Evolutionary conservation across 2,329 filamentous ascomycete genomes (phyloP).

Genomic region (Scedosporium apiospermum): DNA sequence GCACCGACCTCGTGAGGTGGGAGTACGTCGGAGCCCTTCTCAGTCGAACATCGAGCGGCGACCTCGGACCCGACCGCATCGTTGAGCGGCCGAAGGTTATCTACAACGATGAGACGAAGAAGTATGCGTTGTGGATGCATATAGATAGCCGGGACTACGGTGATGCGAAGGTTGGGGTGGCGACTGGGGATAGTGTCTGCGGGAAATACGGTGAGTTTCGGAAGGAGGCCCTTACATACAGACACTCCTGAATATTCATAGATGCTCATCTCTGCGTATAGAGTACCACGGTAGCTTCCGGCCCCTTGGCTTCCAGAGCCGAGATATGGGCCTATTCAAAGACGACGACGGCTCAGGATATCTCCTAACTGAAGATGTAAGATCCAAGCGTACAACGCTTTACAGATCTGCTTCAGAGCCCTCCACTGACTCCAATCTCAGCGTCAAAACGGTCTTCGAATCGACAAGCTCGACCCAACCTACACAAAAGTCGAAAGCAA

Average conservation of each 20-base stretch:
- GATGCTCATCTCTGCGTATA: neutral
- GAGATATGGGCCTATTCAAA: slow-evolving; percentile 52
- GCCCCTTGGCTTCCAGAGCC: slow-evolving; percentile 26
- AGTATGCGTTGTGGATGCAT: slow-evolving; percentile 63
- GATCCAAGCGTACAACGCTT: slow-evolving; percentile 9
- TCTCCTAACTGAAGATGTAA: slow-evolving; percentile 52
- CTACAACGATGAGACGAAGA: slow-evolving; percentile 52
- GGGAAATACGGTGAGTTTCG: slow-evolving; percentile 38
- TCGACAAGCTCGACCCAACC: slow-evolving; percentile 45
- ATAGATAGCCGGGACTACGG: slow-evolving; percentile 53
- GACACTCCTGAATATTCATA: too few species aligned
- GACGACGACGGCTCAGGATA: slow-evolving; percentile 53
- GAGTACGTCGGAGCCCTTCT: slow-evolving; percentile 50
- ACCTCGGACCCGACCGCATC: slow-evolving; percentile 51
- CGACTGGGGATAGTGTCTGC: slow-evolving; percentile 48
- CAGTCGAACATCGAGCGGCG: slow-evolving; percentile 39
- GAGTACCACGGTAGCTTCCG: slow-evolving; percentile 23
- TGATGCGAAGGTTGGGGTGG: slow-evolving; percentile 57
- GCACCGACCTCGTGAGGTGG: slow-evolving; percentile 54
- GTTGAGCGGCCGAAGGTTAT: slow-evolving; percentile 61
- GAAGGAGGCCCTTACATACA: too few species aligned
- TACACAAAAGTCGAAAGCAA: slow-evolving; percentile 41
- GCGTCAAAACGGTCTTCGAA: slow-evolving; percentile 48
- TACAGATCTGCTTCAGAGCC: neutral
- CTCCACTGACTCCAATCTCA: slow-evolving; percentile 13